Base-by-base conservation (phyloP, 1,139 yeast genomes). In the Sugiyamaella neomexicana region DNA sequence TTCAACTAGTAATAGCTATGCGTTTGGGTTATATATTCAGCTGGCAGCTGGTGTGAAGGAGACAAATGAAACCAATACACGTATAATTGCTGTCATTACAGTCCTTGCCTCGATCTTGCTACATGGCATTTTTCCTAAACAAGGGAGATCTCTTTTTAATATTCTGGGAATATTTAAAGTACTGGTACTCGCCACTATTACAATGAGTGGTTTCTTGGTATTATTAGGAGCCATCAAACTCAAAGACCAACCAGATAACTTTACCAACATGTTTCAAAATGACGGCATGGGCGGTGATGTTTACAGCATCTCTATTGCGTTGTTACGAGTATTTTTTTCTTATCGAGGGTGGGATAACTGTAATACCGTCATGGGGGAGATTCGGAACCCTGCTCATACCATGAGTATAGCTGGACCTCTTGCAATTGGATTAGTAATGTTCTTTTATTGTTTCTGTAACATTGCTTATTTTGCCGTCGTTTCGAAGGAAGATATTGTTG, bases 361-460 rank as follows among this genome's bases (percentile, higher is more conserved):
- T 53, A 87, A 86, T 71, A 85, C 86, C 65, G 90, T 90, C 8
- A 75, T 87, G 65, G 89, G 93, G 62, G 95, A 88, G 71, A 83
- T 85, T 57, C 82, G 80, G 65, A 61, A 86, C 64, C 95, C 95
- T 0, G 80, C 80, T 46, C 78, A 80, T 56, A 86, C 89, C 2
- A 75, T 86, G 58, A 81, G 79, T 16, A 73, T 81, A 32, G 89
- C 91, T 0, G 93, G 91, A 2, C 89, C 93, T 6, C 68, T 79
- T 23, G 87, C 95, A 0, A 80, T 87, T 45, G 65, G 80, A 1
- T 66, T 80, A 27, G 78, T 86, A 29, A 81, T 89, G 2, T 67
- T 79, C 8, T 75, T 87, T 23, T 87, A 86, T 68, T 78, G 85
- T 58, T 74, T 86, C 60, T 90, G 87, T 56, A 81, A 86, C 57